Conservation (phyloP, 2,329 filamentous ascomycete species). For the Chrysoporthe cubensis region DNA sequence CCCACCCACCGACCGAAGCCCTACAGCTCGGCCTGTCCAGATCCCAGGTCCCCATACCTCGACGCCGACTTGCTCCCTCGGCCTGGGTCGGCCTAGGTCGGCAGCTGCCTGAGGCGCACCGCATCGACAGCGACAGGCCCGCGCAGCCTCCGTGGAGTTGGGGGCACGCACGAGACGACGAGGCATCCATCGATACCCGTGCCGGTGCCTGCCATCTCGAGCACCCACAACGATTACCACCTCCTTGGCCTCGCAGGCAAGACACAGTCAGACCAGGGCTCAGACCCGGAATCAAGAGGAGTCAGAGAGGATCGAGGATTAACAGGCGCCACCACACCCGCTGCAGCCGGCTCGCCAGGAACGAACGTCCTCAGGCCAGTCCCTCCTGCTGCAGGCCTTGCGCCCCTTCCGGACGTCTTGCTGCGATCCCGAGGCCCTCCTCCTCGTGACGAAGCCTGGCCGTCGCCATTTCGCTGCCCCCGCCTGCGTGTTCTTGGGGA, state of each 20-base stretch:
- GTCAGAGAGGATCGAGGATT: conserved; percentile 14
- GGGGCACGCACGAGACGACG: not conserved
- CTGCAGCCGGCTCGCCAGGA: conserved; percentile 1
- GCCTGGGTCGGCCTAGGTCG: not conserved
- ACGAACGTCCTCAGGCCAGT: conserved; percentile 1
- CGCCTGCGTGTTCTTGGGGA: not conserved
- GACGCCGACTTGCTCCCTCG: not conserved
- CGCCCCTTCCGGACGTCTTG: conserved; percentile 1
- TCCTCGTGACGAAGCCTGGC: not conserved
- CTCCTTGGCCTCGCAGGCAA: conserved; percentile 3
- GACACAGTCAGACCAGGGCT: conserved; percentile 10
- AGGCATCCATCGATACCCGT: conserved; percentile 4
- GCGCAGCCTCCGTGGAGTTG: not conserved
- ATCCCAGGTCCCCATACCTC: not conserved
- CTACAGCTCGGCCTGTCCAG: not conserved
- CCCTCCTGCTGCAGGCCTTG: not conserved
- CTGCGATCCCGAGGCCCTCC: not conserved
- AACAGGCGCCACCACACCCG: conserved; percentile 19
- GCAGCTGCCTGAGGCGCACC: not conserved
- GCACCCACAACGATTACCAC: conserved; percentile 10
- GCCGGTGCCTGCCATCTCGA: not conserved
- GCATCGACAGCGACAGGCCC: not conserved
- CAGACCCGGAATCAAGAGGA: not conserved
- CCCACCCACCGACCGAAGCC: not conserved
- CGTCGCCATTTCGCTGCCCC: not conserved